Base-by-base conservation (phyloP, 768 basidiomycete species). In the Lentinula edodes region DNA sequence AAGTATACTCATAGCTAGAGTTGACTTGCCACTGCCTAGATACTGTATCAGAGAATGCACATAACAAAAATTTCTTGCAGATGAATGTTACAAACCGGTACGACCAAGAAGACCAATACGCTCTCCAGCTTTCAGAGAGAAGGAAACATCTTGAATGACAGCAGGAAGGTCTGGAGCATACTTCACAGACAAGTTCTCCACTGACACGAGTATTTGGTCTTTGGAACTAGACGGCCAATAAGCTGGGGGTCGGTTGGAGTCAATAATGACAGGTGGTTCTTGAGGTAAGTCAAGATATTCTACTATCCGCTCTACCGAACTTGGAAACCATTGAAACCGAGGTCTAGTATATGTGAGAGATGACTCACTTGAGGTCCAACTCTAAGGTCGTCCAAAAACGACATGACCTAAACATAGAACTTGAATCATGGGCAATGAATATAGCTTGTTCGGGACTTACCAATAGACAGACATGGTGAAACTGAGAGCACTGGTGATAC, bases 201-300 rank as follows among this genome's bases (percentile, higher is more conserved):
- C 90, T 1, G 74, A 72, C 35, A 97, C 67, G 28, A 95, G 75
- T 3, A 78, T 69, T 34, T 85, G 77, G 7, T 81, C 75, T 53
- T 79, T 81, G 16, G 86, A 78, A 61, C 80, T 85, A 0, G 93
- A 93, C 0, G 95, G 95, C 95, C 95, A 97, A 68, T 95, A 95
- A 0, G 94, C 95, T 0, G 95, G 95, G 1, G 87, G 88, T 6
- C 91, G 83, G 60, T 81, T 83, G 0, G 81, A 80, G 65, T 93
- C 88, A 53, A 94, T 88, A 61, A 89, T 68, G 0, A 87, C 79
- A 2, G 91, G 86, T 0, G 95, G 89, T 69, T 96, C 93, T 71
- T 93, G 91, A 0, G 93, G 93, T 5, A 97, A 80, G 56, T 91
- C 84, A 28, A 96, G 84, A 76, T 95, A 96, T 77, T 96, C 94